Conservation (phyloP, 805 yeast genomes). For the Wickerhamomyces bovis region DNA sequence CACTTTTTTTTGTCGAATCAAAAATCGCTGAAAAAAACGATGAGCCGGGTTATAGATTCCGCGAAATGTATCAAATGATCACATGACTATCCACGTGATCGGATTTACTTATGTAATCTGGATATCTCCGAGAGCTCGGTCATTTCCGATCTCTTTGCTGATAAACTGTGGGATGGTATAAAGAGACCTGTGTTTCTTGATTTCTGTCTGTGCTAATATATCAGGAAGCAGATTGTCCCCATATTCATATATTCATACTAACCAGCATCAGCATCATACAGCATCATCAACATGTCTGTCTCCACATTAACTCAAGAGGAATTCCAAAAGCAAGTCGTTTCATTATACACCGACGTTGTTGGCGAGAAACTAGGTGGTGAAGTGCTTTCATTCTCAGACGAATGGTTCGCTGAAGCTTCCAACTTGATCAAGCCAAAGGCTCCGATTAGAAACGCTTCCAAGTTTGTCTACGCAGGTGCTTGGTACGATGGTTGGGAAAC, state of each 20-base stretch:
- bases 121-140: not conserved
- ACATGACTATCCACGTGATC: not conserved
- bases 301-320: constrained; percentile 15
- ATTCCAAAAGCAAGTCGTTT: constrained; percentile 20
- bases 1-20: not conserved
- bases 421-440: constrained; percentile 77
- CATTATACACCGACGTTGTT: constrained; percentile 53
- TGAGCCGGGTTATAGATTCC: not conserved
- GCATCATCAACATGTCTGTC: not conserved
- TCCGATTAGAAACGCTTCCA: constrained; percentile 77
- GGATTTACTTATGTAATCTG: not conserved
- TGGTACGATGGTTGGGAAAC: constrained; percentile 99
- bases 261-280: not conserved
- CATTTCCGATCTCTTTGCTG: not conserved
- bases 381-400: constrained; percentile 68
- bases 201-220: not conserved
- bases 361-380: constrained; percentile 81
- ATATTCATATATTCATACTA: too few relatives aligned
- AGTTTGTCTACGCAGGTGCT: constrained; percentile 80
- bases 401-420: constrained; percentile 92
- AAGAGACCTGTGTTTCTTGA: not conserved
- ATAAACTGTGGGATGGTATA: not conserved
- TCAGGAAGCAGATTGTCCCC: too few relatives aligned
- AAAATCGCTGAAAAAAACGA: not conserved
- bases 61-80: not conserved